These are phyloP conservation scores for Serpula lacrymans DNA, from an alignment of 768 basidiomycete genomes.

Conservation along the genomic window DNA sequence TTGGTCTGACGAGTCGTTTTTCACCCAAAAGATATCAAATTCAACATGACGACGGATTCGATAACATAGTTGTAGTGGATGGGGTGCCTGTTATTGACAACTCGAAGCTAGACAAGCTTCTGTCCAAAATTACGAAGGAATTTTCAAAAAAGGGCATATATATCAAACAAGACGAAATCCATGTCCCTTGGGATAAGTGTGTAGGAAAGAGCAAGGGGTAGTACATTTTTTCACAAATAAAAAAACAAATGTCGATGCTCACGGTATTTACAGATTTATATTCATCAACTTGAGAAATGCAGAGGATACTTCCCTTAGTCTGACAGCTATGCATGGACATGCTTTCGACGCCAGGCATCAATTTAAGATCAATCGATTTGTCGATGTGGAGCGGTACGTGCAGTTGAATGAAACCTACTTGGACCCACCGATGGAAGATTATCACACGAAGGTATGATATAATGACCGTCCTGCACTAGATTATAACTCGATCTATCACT, in stretches of 20 bases:
- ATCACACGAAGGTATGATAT: constrained; percentile 62
- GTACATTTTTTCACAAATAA: constrained; percentile 16
- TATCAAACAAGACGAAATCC: constrained; percentile 74
- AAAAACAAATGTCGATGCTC: constrained; percentile 1
- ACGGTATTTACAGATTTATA: constrained; percentile 51
- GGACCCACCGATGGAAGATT: constrained; percentile 74
- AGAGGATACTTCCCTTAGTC: constrained; percentile 68
- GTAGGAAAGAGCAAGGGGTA: constrained; percentile 92
- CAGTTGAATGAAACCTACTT: constrained; percentile 73
- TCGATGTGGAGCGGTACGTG: constrained; percentile 82
- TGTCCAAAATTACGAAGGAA: constrained; percentile 78
- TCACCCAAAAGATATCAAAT: constrained; percentile 70
- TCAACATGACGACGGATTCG: constrained; percentile 80
- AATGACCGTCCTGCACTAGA: constrained; percentile 1
- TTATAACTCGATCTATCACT: constrained; percentile 2
- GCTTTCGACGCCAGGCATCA: constrained; percentile 86
- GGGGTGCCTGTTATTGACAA: constrained; percentile 89
- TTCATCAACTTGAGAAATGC: constrained; percentile 76
- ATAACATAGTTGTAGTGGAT: constrained; percentile 90
- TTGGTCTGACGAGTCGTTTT: constrained; percentile 4
- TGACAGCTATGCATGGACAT: constrained; percentile 67
- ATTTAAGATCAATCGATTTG: constrained; percentile 83
- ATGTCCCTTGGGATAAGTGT: constrained; percentile 83
- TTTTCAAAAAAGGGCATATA: constrained; percentile 79
- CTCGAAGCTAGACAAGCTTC: constrained; percentile 76